Conservation (phyloP, 441 rosid genomes). For the Gossypium schwendimanii region DNA sequence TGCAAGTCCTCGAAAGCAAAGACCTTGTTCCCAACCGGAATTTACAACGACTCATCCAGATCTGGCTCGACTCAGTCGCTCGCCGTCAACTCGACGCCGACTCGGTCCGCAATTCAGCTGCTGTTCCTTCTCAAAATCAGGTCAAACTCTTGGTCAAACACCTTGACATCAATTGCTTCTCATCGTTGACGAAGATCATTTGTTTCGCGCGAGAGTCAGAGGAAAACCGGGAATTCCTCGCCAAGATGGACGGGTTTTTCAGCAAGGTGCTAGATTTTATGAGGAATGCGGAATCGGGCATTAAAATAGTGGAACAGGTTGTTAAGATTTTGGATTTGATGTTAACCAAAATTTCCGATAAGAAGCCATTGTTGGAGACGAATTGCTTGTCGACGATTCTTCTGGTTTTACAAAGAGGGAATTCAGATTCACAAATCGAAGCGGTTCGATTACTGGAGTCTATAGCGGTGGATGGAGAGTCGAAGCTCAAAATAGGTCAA, state of each 20-base stretch:
- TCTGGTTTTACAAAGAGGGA: slow-evolving; percentile 32
- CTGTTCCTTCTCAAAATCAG: slow-evolving; percentile 29
- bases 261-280: slow-evolving; percentile 42
- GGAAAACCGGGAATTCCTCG: slow-evolving; percentile 44
- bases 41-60: slow-evolving; percentile 67
- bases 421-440: slow-evolving; percentile 40
- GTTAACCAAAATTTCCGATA: slow-evolving; percentile 28
- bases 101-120: slow-evolving; percentile 9
- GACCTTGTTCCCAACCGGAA: slow-evolving; percentile 73
- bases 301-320: slow-evolving; percentile 28
- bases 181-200: slow-evolving; percentile 26
- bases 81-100: slow-evolving; percentile 20
- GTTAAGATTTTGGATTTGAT: slow-evolving; percentile 39
- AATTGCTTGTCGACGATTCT: slow-evolving; percentile 37
- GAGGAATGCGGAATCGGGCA: slow-evolving; percentile 21
- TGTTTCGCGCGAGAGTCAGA: slow-evolving; percentile 46
- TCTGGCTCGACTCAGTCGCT: slow-evolving; percentile 55
- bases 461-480: slow-evolving; percentile 35
- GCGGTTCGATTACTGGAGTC: slow-evolving; percentile 46
- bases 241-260: slow-evolving; percentile 35
- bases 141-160: slow-evolving; percentile 23
- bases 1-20: slow-evolving; percentile 68
- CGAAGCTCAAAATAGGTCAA: slow-evolving; percentile 49
- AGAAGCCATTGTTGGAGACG: slow-evolving; percentile 28
- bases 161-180: slow-evolving; percentile 19